Percentiles rank a stretch among this genome's conserved stretches.
These are phyloP conservation scores for Serendipita sp. DNA, from an alignment of 768 basidiomycete genomes.

Conservation along the genomic window DNA sequence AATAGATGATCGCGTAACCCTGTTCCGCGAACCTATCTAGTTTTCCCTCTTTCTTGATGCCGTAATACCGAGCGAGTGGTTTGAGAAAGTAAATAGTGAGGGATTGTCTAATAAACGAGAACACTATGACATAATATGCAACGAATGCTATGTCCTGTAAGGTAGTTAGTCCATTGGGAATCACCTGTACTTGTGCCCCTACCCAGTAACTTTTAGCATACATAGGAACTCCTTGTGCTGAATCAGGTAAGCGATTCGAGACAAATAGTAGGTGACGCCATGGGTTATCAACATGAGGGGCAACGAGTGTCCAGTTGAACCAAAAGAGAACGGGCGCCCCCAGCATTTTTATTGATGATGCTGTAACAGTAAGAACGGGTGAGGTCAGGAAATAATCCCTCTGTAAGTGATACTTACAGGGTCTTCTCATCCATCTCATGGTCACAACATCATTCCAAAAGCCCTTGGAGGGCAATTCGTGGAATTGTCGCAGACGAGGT, in stretches of 20 bases:
- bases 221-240: slow-evolving; percentile 36
- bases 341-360: slow-evolving; percentile 50
- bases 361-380: slow-evolving; percentile 21
- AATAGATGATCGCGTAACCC: slow-evolving; percentile 75
- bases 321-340: slow-evolving; percentile 44
- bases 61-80: slow-evolving; percentile 53
- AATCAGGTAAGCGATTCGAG: slow-evolving; percentile 41
- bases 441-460: slow-evolving; percentile 38
- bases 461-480: slow-evolving; percentile 17
- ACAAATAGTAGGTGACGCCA: slow-evolving; percentile 57
- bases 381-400: neutral
- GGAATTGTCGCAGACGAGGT: neutral
- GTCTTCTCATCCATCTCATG: slow-evolving; percentile 57
- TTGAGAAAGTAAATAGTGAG: slow-evolving; percentile 47
- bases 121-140: slow-evolving; percentile 71
- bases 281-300: slow-evolving; percentile 45
- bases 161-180: neutral
- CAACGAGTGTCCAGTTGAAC: slow-evolving; percentile 44
- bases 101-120: slow-evolving; percentile 71
- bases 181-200: neutral
- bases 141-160: slow-evolving; percentile 59
- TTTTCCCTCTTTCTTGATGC: slow-evolving; percentile 51
- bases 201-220: slow-evolving; percentile 49
- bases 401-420: slow-evolving; percentile 30
- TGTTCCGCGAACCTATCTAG: slow-evolving; percentile 83